Evolutionary conservation across 768 basidiomycete species (phyloP).

Genomic region (Collybia mongolica): DNA sequence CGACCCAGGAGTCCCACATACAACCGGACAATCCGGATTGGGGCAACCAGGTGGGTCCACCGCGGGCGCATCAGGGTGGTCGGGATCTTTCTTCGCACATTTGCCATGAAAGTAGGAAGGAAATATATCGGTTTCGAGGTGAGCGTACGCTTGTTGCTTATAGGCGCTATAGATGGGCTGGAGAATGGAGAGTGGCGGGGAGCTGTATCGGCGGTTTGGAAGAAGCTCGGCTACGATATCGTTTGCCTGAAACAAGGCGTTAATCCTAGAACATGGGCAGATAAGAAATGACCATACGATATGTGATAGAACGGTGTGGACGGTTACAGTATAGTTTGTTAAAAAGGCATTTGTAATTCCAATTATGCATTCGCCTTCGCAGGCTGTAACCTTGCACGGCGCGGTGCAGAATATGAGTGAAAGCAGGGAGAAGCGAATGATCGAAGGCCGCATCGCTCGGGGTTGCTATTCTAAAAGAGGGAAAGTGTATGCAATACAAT

Average conservation of each 20-base stretch:
- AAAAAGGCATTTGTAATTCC: conserved; percentile 58
- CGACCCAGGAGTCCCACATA: conserved; percentile 83
- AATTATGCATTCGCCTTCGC: conserved; percentile 70
- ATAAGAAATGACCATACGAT: conserved; percentile 36
- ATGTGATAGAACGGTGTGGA: conserved; percentile 34
- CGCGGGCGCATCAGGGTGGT: conserved; percentile 9
- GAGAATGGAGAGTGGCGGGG: conserved; percentile 32
- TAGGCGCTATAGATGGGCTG: conserved; percentile 48
- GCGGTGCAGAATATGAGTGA: conserved; percentile 22
- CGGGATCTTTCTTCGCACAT: conserved; percentile 49
- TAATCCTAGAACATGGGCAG: conserved; percentile 1
- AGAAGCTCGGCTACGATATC: conserved; percentile 9
- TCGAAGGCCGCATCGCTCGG: conserved; percentile 14
- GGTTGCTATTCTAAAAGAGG: not conserved
- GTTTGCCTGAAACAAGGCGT: conserved; percentile 5
- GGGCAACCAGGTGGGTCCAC: conserved; percentile 70
- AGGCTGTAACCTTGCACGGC: conserved; percentile 46
- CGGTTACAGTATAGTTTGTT: conserved; percentile 43
- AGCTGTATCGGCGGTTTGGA: conserved; percentile 6
- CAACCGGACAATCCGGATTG: conserved; percentile 74
- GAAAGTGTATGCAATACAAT: not conserved
- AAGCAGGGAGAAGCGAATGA: conserved; percentile 12
- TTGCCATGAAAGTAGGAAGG: conserved; percentile 76
- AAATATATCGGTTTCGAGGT: conserved; percentile 60
- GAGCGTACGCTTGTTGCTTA: conserved; percentile 37